Evolutionary conservation across 345 rosid species (phyloP), one percentile per base, ranked within the genome.

Genomic region (Acer yangbiense): DNA sequence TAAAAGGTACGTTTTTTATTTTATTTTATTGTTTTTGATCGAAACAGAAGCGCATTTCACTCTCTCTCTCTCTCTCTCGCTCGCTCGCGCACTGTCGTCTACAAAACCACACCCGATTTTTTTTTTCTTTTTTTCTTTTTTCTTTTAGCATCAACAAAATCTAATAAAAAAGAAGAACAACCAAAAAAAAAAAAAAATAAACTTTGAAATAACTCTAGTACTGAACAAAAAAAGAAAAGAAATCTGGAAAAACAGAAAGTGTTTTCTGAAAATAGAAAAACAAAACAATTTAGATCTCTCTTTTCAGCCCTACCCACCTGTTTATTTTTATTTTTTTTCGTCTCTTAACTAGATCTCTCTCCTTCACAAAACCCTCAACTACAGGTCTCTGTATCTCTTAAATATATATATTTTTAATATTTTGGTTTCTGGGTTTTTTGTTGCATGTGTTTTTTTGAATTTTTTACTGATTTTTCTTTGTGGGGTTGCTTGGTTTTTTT

Each of bases 321-420:
- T 60, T 60, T 21, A 20, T 71, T 27, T 5, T 46, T 44, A 16
- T 13, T 58, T 70, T 43, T 20, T 77, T 68, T n/a, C 35, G 11
- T 61, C 35, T 60, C 11, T 11, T 43, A 69, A 54, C 27, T 76
- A 82, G 85, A 85, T 85, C 85, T 79, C 71, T 69, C 70, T 32
- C 32, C 58, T 65, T 17, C 10, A n/a, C 4, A 70, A 72, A 79
- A 77, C 78, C 82, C 68, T 70, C 58, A 60, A 55, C 66, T 73
- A 60, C 58, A 78, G 78, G 78, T 71, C 27, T 50, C 63, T 16
- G 12, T 25, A 25, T 58, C 3, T 5, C 16, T 14, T 23, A 9
- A 10, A 12, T 46, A 46, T 10, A 46, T 46, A 46, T 10, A 46
- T 48, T 4, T 32, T 29, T 10, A 2, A 23, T 9, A 20, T 32